Evolutionary conservation across 495 filamentous ascomycete genomes (phyloP).

Genomic region (Cairneyella variabilis): DNA sequence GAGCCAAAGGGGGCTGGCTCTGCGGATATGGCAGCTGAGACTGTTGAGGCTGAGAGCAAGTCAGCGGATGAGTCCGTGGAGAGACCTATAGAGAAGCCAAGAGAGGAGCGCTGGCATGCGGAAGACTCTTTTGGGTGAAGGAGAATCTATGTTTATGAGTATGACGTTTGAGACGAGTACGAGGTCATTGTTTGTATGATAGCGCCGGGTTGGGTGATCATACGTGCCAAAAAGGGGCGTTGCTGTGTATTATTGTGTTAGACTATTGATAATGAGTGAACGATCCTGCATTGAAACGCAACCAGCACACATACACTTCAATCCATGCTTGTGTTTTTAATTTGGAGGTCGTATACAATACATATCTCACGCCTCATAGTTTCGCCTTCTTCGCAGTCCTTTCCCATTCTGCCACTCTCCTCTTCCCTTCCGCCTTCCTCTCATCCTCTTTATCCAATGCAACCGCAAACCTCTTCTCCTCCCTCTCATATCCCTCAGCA

Average conservation of each 20-base stretch:
- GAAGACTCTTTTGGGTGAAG: constrained; percentile 39
- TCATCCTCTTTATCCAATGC: constrained; percentile 28
- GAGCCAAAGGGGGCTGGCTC: too few relatives aligned
- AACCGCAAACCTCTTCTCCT: constrained; percentile 32
- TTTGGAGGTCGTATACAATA: neutral
- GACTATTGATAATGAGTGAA: constrained; percentile 13
- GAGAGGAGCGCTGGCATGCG: constrained; percentile 26
- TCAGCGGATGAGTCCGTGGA: constrained; percentile 8
- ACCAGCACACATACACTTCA: too few relatives aligned
- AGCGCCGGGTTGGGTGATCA: constrained; percentile 10
- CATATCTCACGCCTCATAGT: constrained; percentile 9
- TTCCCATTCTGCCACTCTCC: constrained; percentile 40
- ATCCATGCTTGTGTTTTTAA: neutral
- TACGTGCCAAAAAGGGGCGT: constrained; percentile 5
- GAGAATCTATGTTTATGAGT: constrained; percentile 5
- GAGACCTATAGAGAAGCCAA: too few relatives aligned
- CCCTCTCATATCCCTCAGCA: constrained; percentile 21
- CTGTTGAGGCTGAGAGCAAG: constrained; percentile 28
- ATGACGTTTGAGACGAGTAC: neutral
- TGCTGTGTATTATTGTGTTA: neutral
- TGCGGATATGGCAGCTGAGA: constrained; percentile 32
- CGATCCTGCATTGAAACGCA: neutral
- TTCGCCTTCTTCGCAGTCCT: constrained; percentile 22
- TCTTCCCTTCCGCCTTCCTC: constrained; percentile 31
- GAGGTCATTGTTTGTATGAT: constrained; percentile 3